These are phyloP conservation scores for Lentinula guzmanii DNA, from an alignment of 768 basidiomycete species.

Conservation along the genomic window DNA sequence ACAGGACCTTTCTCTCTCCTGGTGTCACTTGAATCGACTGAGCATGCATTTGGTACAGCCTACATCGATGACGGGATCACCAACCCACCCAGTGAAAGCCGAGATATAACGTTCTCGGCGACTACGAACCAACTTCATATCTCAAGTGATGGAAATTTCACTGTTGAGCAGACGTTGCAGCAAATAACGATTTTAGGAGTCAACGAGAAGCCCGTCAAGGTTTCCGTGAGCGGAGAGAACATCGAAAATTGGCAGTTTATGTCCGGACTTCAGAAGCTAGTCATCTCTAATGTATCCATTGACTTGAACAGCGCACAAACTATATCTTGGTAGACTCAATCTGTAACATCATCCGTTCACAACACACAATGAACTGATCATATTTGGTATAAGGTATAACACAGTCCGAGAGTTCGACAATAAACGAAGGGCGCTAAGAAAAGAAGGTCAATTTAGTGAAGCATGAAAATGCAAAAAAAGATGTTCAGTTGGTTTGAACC, in stretches of 20 bases:
- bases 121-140: constrained; percentile 29
- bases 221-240: constrained; percentile 31
- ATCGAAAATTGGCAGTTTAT: constrained; percentile 9
- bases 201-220: constrained; percentile 26
- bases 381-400: background rate
- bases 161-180: constrained; percentile 40
- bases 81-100: constrained; percentile 49
- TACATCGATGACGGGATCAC: constrained; percentile 70
- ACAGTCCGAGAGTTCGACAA: background rate
- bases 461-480: no score
- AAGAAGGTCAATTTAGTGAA: background rate
- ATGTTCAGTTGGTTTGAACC: background rate
- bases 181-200: constrained; percentile 57
- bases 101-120: constrained; percentile 39
- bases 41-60: constrained; percentile 50
- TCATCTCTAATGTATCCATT: background rate
- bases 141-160: constrained; percentile 30
- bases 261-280: background rate
- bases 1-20: constrained; percentile 58
- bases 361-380: background rate
- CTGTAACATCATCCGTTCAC: background rate
- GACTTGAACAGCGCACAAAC: background rate
- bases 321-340: background rate
- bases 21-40: constrained; percentile 42
- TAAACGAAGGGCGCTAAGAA: background rate